Conservation (phyloP, 352 stramenopile genomes). For the Globisporangium cystogenes region DNA sequence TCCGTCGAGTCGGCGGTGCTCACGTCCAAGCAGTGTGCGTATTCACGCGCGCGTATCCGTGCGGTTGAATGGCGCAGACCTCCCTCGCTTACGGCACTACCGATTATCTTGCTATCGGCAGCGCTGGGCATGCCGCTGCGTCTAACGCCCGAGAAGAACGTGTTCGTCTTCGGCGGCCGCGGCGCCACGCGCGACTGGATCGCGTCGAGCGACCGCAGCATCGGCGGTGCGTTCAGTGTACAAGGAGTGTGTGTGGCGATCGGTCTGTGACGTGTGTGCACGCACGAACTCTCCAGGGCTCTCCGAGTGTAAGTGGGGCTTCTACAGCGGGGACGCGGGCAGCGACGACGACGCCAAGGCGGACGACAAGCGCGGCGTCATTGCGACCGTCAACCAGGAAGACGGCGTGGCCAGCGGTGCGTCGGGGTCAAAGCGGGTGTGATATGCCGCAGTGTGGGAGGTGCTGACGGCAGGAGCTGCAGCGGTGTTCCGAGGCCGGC, state of each 20-base stretch:
- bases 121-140: slow-evolving; percentile 73
- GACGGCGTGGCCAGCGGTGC: slow-evolving; percentile 48
- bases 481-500: slow-evolving; percentile 67
- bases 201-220: slow-evolving; percentile 67
- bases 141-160: slow-evolving; percentile 61
- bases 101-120: slow-evolving; percentile 13
- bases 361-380: slow-evolving; percentile 17
- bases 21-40: slow-evolving; percentile 77
- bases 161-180: slow-evolving; percentile 71
- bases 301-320: slow-evolving; percentile 68
- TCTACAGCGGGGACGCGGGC: slow-evolving; percentile 21
- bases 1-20: slow-evolving; percentile 74
- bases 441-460: too few relatives aligned
- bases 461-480: not conserved
- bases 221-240: slow-evolving; percentile 43
- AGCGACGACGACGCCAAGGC: slow-evolving; percentile 12
- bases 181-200: slow-evolving; percentile 53
- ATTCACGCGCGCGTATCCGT: slow-evolving; percentile 7
- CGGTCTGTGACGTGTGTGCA: not conserved
- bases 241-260: too few relatives aligned
- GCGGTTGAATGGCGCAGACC: not conserved
- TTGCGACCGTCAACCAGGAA: slow-evolving; percentile 42
- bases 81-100: not conserved
- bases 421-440: not conserved
- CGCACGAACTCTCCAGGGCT: slow-evolving; percentile 31